Evolutionary conservation across 805 yeast genomes (phyloP), one percentile per base, ranked within the genome.

Genomic region (Torulaspora maleeae): DNA sequence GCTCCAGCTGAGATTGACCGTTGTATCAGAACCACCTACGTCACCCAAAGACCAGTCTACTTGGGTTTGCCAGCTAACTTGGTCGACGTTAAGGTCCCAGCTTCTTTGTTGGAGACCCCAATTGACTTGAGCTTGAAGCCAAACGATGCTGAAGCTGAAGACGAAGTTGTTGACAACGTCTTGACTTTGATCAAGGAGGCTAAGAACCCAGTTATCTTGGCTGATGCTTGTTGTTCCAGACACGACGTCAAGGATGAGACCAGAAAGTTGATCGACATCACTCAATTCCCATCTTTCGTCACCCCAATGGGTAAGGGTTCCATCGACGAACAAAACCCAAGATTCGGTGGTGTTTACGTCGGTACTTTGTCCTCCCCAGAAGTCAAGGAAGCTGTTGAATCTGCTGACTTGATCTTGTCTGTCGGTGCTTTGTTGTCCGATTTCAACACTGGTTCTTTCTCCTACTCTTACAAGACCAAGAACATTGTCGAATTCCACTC

Each of bases 301-400:
- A 87, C 95, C 43, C 95, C 95, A 58, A 85, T 86, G 93, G 95
- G 95, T 69, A 86, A 86, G 69, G 83, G 88, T 49, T 73, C 79
- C 20, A 78, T 86, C 56, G 80, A 83, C 67, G 95, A 86, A 69
- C 74, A 74, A 50, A 75, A 80, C 64, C 77, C 80, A 51, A 72
- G 86, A 68, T 86, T 78, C 68, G 88, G 87, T 55, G 95, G 95
- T 68, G 87, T 83, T 47, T 86, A 86, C 65, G 86, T 86, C 47
- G 95, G 95, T 58, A 74, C 84, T n/a, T 71, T 87, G 57, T 82
- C 95, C 15, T 69, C 71, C 47, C 87, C 87, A 49, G 84, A 75
- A 51, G 87, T 84, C 44, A 80, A 80, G 63, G 79, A 77, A 51
- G 77, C 81, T 30, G 89, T 84, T 46, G 91, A 85, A 67, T 63